Percentiles rank a stretch among this genome's conserved stretches.
phyloP scores from a whole-genome alignment of 106 monocot genomes.

The Acorus calamus region DNA sequence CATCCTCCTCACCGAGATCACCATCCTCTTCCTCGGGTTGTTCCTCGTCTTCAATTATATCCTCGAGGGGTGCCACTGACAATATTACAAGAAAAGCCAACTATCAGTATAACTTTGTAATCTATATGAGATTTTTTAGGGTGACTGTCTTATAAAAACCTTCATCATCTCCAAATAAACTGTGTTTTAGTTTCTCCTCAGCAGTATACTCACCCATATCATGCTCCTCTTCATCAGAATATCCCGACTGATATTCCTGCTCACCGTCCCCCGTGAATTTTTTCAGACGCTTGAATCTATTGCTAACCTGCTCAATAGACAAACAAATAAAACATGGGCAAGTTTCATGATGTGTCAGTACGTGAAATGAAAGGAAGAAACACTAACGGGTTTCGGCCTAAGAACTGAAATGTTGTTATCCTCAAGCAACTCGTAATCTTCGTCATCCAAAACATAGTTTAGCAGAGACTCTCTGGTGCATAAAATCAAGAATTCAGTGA shows the following conservation, averaged over 20 bases:
- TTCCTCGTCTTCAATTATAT: conserved; percentile 92
- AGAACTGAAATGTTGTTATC: conserved; percentile 83
- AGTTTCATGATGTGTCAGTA: not conserved
- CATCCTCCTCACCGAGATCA: conserved; percentile 82
- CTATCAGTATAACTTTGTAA: no score
- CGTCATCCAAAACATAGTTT: conserved; percentile 86
- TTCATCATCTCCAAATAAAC: conserved; percentile 93
- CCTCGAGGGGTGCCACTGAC: conserved; percentile 77
- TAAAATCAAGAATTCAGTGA: not conserved
- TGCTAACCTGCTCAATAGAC: conserved; percentile 45
- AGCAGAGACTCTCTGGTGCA: conserved; percentile 62
- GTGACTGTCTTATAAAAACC: no score
- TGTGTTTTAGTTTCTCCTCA: conserved; percentile 83
- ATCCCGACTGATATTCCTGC: conserved; percentile 47
- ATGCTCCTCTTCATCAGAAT: conserved; percentile 81
- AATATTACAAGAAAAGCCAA: no score
- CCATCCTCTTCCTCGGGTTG: conserved; percentile 71
- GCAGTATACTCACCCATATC: conserved; percentile 50
- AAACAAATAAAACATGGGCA: not conserved
- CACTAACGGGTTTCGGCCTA: conserved; percentile 73
- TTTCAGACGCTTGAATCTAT: conserved; percentile 78
- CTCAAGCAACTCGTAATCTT: conserved; percentile 90
- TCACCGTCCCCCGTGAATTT: conserved; percentile 65
- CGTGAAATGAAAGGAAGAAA: no score
- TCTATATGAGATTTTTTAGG: no score